These are phyloP conservation scores for Quercus variabilis DNA, from an alignment of 306 rosid genomes.

Conservation along the genomic window DNA sequence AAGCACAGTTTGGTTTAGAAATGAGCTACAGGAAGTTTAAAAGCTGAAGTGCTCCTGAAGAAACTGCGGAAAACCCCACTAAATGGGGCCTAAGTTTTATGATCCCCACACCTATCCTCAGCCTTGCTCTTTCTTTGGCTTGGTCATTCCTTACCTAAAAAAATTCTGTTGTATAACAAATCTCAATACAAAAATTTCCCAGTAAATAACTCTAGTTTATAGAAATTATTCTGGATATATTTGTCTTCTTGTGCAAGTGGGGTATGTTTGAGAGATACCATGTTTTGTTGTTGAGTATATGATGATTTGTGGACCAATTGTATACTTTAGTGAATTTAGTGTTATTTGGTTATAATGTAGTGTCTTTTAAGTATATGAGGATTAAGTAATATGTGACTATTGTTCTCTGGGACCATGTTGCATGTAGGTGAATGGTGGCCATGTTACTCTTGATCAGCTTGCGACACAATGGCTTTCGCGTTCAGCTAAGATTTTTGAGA, in stretches of 20 bases:
- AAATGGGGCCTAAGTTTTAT: too few relatives aligned
- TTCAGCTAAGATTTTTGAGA: constrained; percentile 51
- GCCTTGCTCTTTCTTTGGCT: background rate
- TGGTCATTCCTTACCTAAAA: background rate
- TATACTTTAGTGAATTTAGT: background rate
- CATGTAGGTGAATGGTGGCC: constrained; percentile 73
- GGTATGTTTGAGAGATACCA: background rate
- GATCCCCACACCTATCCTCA: too few relatives aligned
- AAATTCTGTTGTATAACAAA: background rate
- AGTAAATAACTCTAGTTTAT: background rate
- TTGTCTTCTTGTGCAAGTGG: background rate
- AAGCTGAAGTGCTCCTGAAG: too few relatives aligned
- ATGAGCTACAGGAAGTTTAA: too few relatives aligned
- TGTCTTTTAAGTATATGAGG: background rate
- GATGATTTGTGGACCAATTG: background rate
- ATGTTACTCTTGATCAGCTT: constrained; percentile 55
- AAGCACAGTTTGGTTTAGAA: background rate
- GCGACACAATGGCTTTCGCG: constrained; percentile 68
- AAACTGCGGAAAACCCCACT: background rate
- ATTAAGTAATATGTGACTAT: background rate
- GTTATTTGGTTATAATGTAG: background rate
- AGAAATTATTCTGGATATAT: background rate
- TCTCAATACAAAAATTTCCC: background rate
- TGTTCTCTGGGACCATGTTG: constrained; percentile 29
- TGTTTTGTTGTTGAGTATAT: background rate